Evolutionary conservation across 805 yeast species (phyloP).

Genomic region (Hanseniaspora opuntiae): DNA sequence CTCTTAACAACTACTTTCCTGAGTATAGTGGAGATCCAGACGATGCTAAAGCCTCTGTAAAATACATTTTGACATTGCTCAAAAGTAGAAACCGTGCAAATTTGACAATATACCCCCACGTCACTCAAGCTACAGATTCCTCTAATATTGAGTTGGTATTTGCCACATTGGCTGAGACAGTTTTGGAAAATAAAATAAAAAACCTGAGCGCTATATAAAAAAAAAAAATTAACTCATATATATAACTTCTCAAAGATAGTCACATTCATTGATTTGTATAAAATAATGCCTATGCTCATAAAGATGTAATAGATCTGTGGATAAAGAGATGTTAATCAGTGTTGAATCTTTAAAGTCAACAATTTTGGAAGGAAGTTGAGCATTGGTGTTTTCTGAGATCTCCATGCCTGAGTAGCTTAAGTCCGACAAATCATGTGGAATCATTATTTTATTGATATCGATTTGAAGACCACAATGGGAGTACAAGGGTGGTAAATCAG

Average conservation of each 20-base stretch:
- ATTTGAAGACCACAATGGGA: slow-evolving; percentile 43
- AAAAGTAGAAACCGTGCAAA: slow-evolving; percentile 73
- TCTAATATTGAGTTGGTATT: slow-evolving; percentile 74
- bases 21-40: slow-evolving; percentile 86
- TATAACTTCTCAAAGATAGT: slow-evolving; percentile 1
- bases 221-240: background rate
- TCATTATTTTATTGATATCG: slow-evolving; percentile 28
- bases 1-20: slow-evolving; percentile 71
- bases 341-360: background rate
- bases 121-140: slow-evolving; percentile 90
- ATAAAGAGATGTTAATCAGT: background rate
- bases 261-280: slow-evolving; percentile 25
- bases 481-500: slow-evolving; percentile 43
- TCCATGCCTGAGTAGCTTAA: slow-evolving; percentile 19
- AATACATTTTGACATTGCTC: slow-evolving; percentile 81
- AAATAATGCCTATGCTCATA: slow-evolving; percentile 30
- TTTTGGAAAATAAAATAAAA: slow-evolving; percentile 58
- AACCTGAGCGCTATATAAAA: slow-evolving; percentile 55
- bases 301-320: slow-evolving; percentile 22
- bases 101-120: slow-evolving; percentile 72
- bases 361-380: background rate
- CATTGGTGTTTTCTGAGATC: background rate
- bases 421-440: slow-evolving; percentile 24
- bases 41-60: slow-evolving; percentile 70
- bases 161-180: slow-evolving; percentile 71